Conservation (phyloP, 1,284 basidiomycete species). For the Rhodotorula sp. region DNA sequence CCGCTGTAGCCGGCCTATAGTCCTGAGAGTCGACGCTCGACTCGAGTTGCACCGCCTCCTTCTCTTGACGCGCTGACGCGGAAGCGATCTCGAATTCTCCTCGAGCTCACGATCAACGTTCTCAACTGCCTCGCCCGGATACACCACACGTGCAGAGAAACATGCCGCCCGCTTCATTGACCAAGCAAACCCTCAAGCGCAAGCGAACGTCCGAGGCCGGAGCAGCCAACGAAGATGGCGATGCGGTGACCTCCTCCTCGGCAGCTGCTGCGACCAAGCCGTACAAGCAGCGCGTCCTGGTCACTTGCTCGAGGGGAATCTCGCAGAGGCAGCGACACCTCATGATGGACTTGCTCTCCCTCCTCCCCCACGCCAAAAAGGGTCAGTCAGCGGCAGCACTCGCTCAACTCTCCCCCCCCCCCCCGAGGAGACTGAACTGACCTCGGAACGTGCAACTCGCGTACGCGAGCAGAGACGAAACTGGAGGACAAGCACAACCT, state of each 20-base stretch:
- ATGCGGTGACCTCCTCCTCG: conserved; percentile 4
- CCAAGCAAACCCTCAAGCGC: conserved; percentile 37
- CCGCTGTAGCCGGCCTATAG: too few relatives aligned
- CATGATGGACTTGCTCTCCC: conserved; percentile 86
- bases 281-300: conserved; percentile 66
- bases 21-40: neutral
- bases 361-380: conserved; percentile 96
- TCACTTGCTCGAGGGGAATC: conserved; percentile 90
- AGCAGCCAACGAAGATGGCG: conserved; percentile 11
- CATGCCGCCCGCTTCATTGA: conserved; percentile 30
- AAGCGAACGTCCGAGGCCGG: conserved; percentile 22
- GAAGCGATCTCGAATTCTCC: neutral
- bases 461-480: conserved; percentile 73
- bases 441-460: neutral
- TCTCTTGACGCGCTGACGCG: too few relatives aligned
- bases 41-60: neutral
- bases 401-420: neutral
- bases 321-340: conserved; percentile 96
- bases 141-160: neutral
- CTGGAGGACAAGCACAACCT: conserved; percentile 96
- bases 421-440: neutral
- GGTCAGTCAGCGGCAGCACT: conserved; percentile 58
- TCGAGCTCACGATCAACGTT: neutral
- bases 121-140: neutral
- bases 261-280: conserved; percentile 5